Percentiles rank a stretch among this genome's conserved stretches.
Conservation (phyloP, 2,329 filamentous ascomycete genomes). For the Claviceps sp. region DNA sequence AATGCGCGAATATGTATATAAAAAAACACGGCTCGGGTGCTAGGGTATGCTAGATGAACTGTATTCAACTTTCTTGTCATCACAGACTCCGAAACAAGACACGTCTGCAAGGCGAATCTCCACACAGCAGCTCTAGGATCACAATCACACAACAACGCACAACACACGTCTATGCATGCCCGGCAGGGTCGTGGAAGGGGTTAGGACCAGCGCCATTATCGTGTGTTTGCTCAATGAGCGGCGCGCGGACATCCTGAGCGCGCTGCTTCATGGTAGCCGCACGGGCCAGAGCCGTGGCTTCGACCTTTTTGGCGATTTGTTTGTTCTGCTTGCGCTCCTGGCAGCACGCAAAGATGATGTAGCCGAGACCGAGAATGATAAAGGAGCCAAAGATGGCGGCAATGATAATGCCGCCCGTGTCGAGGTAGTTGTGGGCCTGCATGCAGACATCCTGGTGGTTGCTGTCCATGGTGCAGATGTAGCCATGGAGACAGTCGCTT, state of each 20-base stretch:
- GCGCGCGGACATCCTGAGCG: slow-evolving; percentile 19
- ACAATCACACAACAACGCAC: no score
- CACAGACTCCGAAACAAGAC: no score
- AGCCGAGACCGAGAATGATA: slow-evolving; percentile 22
- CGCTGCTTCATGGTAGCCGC: slow-evolving; percentile 32
- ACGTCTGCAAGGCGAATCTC: no score
- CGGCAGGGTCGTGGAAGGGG: slow-evolving; percentile 22
- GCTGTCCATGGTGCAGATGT: slow-evolving; percentile 29
- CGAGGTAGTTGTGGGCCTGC: slow-evolving; percentile 23
- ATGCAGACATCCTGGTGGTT: slow-evolving; percentile 28
- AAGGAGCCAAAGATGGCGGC: slow-evolving; percentile 31
- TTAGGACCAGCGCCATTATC: slow-evolving; percentile 12
- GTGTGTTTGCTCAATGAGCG: slow-evolving; percentile 22
- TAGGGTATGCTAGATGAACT: no score
- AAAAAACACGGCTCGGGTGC: no score
- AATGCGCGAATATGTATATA: no score
- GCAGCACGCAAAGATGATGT: slow-evolving; percentile 38
- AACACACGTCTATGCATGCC: no score
- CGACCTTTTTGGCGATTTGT: slow-evolving; percentile 29
- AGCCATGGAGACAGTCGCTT: slow-evolving; percentile 27
- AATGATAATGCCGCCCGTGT: slow-evolving; percentile 32
- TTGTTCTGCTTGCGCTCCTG: slow-evolving; percentile 32
- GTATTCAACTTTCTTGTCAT: no score
- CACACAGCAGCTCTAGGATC: no score
- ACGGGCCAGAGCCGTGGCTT: slow-evolving; percentile 37